phyloP scores from a whole-genome alignment of 2,329 filamentous ascomycete genomes.

The Sarocladiaceae sp. region DNA sequence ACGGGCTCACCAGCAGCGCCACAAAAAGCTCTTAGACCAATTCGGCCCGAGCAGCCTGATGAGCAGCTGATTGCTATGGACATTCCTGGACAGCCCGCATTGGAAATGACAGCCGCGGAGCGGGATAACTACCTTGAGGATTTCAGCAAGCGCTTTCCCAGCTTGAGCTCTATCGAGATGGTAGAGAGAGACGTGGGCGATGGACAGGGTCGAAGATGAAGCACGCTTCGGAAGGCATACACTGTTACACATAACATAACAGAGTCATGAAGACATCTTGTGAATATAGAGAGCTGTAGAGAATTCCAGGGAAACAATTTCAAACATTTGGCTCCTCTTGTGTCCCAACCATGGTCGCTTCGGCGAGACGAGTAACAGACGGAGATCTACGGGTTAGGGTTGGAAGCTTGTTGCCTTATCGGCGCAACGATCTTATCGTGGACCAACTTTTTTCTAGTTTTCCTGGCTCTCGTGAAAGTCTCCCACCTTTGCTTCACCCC shows the following conservation, averaged over 20 bases:
- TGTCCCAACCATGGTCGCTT: not conserved
- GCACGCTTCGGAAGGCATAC: no score
- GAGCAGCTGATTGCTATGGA: slow-evolving; percentile 41
- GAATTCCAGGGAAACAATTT: not conserved
- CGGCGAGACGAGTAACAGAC: not conserved
- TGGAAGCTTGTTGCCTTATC: not conserved
- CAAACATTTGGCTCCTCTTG: not conserved
- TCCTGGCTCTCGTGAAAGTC: slow-evolving; percentile 7
- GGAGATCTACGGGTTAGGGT: not conserved
- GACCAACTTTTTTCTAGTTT: not conserved
- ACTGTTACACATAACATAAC: no score
- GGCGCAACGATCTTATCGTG: not conserved
- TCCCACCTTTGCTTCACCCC: not conserved
- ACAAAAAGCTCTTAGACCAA: slow-evolving; percentile 28
- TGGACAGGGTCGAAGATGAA: not conserved
- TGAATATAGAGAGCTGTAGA: not conserved
- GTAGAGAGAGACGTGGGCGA: not conserved
- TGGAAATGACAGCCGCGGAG: slow-evolving; percentile 53
- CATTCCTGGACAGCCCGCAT: slow-evolving; percentile 41
- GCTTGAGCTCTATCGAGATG: slow-evolving; percentile 80
- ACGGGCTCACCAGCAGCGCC: slow-evolving; percentile 43
- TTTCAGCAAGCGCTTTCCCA: slow-evolving; percentile 85
- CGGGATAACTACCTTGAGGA: slow-evolving; percentile 62
- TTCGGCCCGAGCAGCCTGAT: slow-evolving; percentile 18
- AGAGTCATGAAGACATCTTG: not conserved